Evolutionary conservation across 1,284 basidiomycete genomes (phyloP).

Genomic region (Ustilago shanxiensis): DNA sequence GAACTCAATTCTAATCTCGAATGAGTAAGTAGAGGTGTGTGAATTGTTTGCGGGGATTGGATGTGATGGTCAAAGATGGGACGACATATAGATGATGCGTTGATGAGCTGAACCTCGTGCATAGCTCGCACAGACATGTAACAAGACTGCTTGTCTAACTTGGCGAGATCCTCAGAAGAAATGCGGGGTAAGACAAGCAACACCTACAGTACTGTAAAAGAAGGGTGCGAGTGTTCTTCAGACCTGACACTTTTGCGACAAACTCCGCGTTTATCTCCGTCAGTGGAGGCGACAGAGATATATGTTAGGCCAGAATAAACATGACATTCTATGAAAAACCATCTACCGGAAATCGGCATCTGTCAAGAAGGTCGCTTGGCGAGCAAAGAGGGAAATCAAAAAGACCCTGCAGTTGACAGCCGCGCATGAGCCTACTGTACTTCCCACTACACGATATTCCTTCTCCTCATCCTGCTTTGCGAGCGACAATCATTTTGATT

Average conservation of each 20-base stretch:
- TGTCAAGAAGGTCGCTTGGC: not conserved
- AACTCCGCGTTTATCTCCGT: conserved; percentile 12
- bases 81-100: not conserved
- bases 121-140: not conserved
- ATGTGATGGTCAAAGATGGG: too few relatives aligned
- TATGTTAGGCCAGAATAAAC: not conserved
- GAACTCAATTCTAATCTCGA: too few relatives aligned
- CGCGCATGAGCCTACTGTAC: conserved; percentile 6
- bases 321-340: not conserved
- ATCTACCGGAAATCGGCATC: not conserved
- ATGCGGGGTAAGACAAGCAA: conserved; percentile 9
- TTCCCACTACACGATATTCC: too few relatives aligned
- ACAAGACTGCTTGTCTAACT: not conserved
- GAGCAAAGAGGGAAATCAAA: not conserved
- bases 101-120: not conserved
- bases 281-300: not conserved
- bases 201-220: too few relatives aligned
- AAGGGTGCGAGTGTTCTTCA: not conserved
- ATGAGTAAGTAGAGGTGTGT: too few relatives aligned
- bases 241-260: not conserved
- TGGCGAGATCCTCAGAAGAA: not conserved
- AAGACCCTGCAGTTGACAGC: conserved; percentile 15
- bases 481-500: not conserved
- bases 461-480: not conserved
- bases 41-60: too few relatives aligned